Evolutionary conservation across 768 basidiomycete genomes (phyloP).

Genomic region (Panus rudis): DNA sequence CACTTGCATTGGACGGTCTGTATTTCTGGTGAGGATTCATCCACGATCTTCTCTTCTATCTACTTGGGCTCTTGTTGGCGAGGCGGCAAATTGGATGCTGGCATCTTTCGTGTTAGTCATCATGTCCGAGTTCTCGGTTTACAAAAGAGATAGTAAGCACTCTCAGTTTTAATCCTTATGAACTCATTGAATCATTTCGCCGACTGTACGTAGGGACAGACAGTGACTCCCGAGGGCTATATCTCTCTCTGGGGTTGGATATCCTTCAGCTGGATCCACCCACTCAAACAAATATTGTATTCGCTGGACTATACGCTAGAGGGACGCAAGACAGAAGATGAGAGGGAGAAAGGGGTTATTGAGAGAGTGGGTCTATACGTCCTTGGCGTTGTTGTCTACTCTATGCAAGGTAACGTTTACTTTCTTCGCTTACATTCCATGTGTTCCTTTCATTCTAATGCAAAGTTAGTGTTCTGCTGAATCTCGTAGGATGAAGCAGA

Average conservation of each 20-base stretch:
- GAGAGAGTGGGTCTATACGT: slow-evolving; percentile 70
- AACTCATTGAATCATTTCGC: background rate
- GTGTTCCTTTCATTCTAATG: too few relatives aligned
- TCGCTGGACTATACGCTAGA: slow-evolving; percentile 32
- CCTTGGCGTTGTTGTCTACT: slow-evolving; percentile 62
- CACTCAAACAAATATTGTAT: slow-evolving; percentile 66
- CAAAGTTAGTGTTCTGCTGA: too few relatives aligned
- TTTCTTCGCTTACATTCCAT: too few relatives aligned
- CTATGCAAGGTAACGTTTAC: slow-evolving; percentile 56
- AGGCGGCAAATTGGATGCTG: slow-evolving; percentile 38
- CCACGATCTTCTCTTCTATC: slow-evolving; percentile 37
- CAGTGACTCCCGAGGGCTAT: slow-evolving; percentile 69
- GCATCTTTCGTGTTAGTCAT: slow-evolving; percentile 37
- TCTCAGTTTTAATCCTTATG: background rate
- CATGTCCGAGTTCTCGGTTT: slow-evolving; percentile 45
- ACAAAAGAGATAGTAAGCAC: slow-evolving; percentile 55
- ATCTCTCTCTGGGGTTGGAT: slow-evolving; percentile 65
- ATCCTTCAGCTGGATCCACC: slow-evolving; percentile 66
- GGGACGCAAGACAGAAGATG: slow-evolving; percentile 23
- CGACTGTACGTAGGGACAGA: slow-evolving; percentile 40
- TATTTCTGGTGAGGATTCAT: too few relatives aligned
- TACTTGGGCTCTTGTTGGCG: slow-evolving; percentile 15
- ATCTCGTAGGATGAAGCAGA: slow-evolving; percentile 58
- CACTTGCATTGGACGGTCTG: too few relatives aligned
- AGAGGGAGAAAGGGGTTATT: slow-evolving; percentile 45